Conservation (phyloP, 2,329 filamentous ascomycete genomes). For the Mollisiaceae sp. region DNA sequence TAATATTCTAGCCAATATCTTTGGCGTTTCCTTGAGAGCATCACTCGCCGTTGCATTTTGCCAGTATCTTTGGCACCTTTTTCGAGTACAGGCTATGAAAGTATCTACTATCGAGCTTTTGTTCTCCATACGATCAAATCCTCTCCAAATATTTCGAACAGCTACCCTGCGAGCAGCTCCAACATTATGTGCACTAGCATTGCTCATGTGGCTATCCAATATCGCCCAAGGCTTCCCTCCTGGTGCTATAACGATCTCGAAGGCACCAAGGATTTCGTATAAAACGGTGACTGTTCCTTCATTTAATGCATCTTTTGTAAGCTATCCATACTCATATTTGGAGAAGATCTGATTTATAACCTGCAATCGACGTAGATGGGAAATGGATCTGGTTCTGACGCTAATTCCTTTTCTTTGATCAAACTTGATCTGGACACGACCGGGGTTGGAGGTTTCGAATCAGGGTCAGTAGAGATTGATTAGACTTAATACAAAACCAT, state of each 20-base stretch:
- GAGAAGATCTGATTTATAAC: too few species aligned
- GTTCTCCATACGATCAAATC: conserved; percentile 31
- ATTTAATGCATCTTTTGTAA: conserved; percentile 36
- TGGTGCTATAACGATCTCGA: conserved; percentile 34
- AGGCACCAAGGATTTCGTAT: too few species aligned
- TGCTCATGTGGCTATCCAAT: conserved; percentile 28
- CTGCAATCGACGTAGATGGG: too few species aligned
- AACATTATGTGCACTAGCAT: conserved; percentile 25
- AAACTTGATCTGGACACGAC: too few species aligned
- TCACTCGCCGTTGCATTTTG: conserved; percentile 29
- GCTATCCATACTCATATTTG: too few species aligned
- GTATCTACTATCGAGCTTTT: conserved; percentile 36
- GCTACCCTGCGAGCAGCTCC: conserved; percentile 29
- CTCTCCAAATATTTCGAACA: conserved; percentile 22
- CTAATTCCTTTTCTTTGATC: conserved; percentile 26
- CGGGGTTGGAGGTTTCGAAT: too few species aligned
- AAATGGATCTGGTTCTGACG: conserved; percentile 29
- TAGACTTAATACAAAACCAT: too few species aligned
- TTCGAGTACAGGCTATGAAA: conserved; percentile 32
- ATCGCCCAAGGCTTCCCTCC: conserved; percentile 33
- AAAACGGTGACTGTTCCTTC: conserved; percentile 25
- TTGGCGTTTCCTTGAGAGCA: conserved; percentile 28
- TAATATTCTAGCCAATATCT: conserved; percentile 34
- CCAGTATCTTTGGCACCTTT: conserved; percentile 34
- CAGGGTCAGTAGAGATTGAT: too few species aligned